phyloP scores from a whole-genome alignment of 345 rosid species.

The Aurinia saxatilis region DNA sequence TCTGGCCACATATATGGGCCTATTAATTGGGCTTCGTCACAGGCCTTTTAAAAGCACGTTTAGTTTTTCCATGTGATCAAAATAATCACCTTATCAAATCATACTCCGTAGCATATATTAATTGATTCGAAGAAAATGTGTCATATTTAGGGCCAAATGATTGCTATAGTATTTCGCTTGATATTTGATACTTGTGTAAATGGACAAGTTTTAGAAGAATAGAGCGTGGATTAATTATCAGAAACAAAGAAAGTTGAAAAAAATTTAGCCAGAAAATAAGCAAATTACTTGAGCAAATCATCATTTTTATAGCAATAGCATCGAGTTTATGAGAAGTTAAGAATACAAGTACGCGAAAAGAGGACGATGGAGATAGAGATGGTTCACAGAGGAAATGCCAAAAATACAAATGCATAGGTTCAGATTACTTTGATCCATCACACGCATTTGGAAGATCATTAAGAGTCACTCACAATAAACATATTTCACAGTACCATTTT shows the following conservation, averaged over 20 bases:
- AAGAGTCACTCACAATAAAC: slow-evolving; percentile 16
- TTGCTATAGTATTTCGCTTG: background rate
- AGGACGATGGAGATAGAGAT: background rate
- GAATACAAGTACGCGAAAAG: background rate
- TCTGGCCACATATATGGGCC: too few relatives aligned
- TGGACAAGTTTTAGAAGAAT: too few relatives aligned
- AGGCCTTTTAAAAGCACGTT: background rate
- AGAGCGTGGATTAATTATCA: too few relatives aligned
- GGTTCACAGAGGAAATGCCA: background rate
- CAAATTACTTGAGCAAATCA: background rate
- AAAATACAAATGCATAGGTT: background rate
- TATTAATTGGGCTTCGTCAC: too few relatives aligned
- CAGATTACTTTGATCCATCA: slow-evolving; percentile 6
- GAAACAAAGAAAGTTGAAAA: too few relatives aligned
- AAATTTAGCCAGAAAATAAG: background rate
- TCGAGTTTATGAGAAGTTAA: background rate
- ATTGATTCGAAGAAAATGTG: background rate
- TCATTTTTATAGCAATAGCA: background rate
- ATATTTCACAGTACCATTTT: slow-evolving; percentile 13
- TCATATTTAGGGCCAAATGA: background rate
- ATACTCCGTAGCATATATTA: background rate
- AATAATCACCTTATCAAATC: background rate
- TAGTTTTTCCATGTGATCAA: too few relatives aligned
- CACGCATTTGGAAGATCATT: slow-evolving; percentile 5
- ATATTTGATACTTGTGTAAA: background rate